phyloP scores from a whole-genome alignment of 352 stramenopile genomes.

The Phytophthora quininea region DNA sequence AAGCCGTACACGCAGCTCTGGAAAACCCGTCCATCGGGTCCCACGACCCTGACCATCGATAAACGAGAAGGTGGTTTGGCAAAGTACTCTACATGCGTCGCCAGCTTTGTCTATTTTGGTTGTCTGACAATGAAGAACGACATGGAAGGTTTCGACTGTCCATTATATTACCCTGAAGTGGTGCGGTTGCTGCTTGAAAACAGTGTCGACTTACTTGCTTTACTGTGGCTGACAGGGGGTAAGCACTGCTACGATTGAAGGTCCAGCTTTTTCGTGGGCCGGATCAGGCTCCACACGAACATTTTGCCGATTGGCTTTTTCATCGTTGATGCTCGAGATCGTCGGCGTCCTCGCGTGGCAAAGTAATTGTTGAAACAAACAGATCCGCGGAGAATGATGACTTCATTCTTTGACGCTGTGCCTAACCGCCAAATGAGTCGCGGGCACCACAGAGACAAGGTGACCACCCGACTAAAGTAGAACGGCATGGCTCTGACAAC shows the following conservation, averaged over 20 bases:
- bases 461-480: constrained; percentile 21
- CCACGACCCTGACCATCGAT: not conserved
- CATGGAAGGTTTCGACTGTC: too few relatives aligned
- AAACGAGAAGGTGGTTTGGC: not conserved
- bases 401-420: constrained; percentile 5
- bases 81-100: not conserved
- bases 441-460: constrained; percentile 24
- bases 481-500: constrained; percentile 19
- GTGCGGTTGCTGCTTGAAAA: not conserved
- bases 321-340: not conserved
- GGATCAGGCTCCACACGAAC: not conserved
- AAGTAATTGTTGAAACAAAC: constrained; percentile 21
- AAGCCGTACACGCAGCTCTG: constrained; percentile 8
- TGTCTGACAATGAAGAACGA: too few relatives aligned
- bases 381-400: constrained; percentile 16
- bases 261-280: not conserved
- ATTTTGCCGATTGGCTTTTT: constrained; percentile 1
- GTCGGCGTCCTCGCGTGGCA: not conserved
- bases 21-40: not conserved
- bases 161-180: too few relatives aligned
- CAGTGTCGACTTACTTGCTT: not conserved
- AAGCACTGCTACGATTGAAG: not conserved
- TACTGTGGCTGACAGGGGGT: not conserved
- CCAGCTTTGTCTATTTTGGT: too few relatives aligned
- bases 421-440: constrained; percentile 31